Base-by-base conservation (phyloP, 495 filamentous ascomycete genomes). In the Cladorrhinum samala region DNA sequence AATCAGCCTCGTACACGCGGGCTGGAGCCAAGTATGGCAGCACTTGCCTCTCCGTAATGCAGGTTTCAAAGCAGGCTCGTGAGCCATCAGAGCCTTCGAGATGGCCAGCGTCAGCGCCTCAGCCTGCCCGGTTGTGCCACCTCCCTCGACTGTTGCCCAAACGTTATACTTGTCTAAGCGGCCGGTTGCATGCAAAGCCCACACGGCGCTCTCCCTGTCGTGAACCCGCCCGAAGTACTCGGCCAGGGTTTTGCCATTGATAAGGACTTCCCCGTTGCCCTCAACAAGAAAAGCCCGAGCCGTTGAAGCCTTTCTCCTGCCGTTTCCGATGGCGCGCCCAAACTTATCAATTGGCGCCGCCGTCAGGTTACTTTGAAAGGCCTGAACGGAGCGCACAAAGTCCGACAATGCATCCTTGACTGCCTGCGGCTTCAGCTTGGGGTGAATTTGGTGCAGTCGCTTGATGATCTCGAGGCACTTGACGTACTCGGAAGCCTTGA, bases 101-200 rank as follows among this genome's bases (percentile, higher is more conserved):
- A 95, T 78, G n/a, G 86, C 93, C 76, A 99, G 71, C 48, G 94
- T 95, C 57, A 95, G 80, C 20, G 93, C 91, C 72, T 97, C 93
- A 9, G 93, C 94, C 71, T 99, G 93, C 2, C 93, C 93, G 9
- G 93, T 99, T 20, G 83, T 84, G 58, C 93, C 93, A 52, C 93
- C 93, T 33, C 93, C 93, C 37, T 72, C 75, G 2, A 90, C 87
- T 9, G 83, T 73, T 49, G 83, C 89, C 86, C 87, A 99, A 11
- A 95, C 88, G 65, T 99, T 99, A 73, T 99, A 99, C 70, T 94
- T 96, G 70, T 95, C 90, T 52, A 95, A 66, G 49, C 93, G 76
- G n/a, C 83, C 73, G 27, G 91, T 92, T 43, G 81, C 79, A 55
- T 89, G 85, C 60, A 97, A 68, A 3, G 94, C 82, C 92, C 92